Percentiles rank a stretch among this genome's conserved stretches.
Evolutionary conservation across 345 rosid genomes (phyloP).

Genomic region (Eucalyptus dawsonii): DNA sequence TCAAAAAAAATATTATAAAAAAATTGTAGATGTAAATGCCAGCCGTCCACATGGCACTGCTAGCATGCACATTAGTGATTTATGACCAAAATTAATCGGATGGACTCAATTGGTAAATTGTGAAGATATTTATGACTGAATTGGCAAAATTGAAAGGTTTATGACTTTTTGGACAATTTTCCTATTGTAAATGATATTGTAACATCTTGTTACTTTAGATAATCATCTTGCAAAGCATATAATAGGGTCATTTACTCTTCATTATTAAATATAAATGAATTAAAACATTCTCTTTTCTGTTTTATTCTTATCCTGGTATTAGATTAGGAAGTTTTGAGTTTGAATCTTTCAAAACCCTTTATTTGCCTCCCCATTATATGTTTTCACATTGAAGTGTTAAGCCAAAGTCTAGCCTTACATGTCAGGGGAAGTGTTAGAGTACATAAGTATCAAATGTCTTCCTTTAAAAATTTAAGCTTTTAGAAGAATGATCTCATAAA

Average conservation of each 20-base stretch:
- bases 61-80: too few species aligned
- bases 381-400: background rate
- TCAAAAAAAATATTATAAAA: too few species aligned
- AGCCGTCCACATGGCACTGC: fast-evolving
- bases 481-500: background rate
- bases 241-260: background rate
- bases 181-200: background rate
- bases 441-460: too few species aligned
- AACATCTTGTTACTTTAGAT: background rate
- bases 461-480: background rate
- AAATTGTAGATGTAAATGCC: fast-evolving
- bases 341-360: background rate
- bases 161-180: too few species aligned
- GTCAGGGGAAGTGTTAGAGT: background rate
- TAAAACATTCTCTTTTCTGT: too few species aligned
- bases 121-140: too few species aligned
- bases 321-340: background rate
- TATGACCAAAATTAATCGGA: too few species aligned
- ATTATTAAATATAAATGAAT: too few species aligned
- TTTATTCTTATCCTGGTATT: too few species aligned
- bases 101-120: too few species aligned
- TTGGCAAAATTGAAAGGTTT: too few species aligned
- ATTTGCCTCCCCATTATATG: background rate
- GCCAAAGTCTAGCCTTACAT: background rate
- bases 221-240: background rate